These are phyloP conservation scores for Aspergillus sp. DNA, from an alignment of 2,329 filamentous ascomycete species.

Conservation along the genomic window DNA sequence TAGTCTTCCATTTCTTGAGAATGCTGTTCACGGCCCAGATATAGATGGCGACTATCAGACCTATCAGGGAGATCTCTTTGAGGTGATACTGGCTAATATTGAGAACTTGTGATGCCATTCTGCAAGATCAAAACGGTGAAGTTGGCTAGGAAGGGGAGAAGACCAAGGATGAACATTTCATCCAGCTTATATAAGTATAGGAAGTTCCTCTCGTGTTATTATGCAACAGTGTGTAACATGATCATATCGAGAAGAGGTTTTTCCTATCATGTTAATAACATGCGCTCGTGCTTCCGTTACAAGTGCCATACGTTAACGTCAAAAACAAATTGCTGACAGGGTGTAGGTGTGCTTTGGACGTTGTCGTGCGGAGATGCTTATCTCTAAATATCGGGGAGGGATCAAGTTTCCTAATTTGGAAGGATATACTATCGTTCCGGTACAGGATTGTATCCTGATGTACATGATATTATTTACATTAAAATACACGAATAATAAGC, in stretches of 20 bases:
- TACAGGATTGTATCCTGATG: background rate
- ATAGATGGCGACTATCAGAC: constrained; percentile 24
- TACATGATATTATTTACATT: background rate
- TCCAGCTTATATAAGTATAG: too few species aligned
- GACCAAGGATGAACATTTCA: background rate
- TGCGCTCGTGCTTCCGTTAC: constrained; percentile 13
- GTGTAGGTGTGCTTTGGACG: too few species aligned
- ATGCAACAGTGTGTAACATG: background rate
- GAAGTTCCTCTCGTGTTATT: too few species aligned
- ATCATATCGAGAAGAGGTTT: constrained; percentile 1
- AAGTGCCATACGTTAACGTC: background rate
- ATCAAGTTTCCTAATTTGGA: background rate
- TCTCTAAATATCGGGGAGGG: background rate
- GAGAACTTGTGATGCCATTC: background rate
- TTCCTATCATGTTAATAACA: constrained; percentile 23
- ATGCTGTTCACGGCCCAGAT: constrained; percentile 23
- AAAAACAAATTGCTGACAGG: too few species aligned
- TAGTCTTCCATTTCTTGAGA: constrained; percentile 21
- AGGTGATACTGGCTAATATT: constrained; percentile 8
- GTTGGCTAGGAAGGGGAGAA: background rate
- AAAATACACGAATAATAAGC: too few species aligned
- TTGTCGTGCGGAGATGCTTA: background rate
- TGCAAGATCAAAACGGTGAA: background rate
- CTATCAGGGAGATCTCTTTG: constrained; percentile 22
- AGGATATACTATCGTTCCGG: background rate